These are phyloP conservation scores for Plectranthus barbatus DNA, from an alignment of 257 asterid species.

Conservation along the genomic window DNA sequence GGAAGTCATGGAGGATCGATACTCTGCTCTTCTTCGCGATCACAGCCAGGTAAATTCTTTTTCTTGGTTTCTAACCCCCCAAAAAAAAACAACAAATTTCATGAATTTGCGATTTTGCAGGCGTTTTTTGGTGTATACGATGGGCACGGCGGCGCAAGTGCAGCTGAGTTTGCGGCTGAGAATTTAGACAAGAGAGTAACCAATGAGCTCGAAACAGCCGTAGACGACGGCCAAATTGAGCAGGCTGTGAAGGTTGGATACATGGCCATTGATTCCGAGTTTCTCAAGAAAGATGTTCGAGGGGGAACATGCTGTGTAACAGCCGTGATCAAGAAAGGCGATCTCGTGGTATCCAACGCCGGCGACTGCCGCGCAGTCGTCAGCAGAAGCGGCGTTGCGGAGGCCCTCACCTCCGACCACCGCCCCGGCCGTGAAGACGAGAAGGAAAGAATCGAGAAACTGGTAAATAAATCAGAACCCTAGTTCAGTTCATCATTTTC, in stretches of 20 bases:
- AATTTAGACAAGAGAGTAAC: conserved; percentile 39
- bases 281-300: conserved; percentile 38
- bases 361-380: conserved; percentile 83
- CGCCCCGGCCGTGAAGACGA: conserved; percentile 60
- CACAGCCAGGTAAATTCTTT: conserved; percentile 41
- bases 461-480: conserved; percentile 35
- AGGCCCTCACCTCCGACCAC: conserved; percentile 71
- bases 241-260: conserved; percentile 58
- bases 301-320: conserved; percentile 81
- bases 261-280: conserved; percentile 56
- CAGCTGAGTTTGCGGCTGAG: conserved; percentile 65
- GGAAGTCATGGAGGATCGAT: conserved; percentile 74
- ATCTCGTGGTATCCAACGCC: conserved; percentile 64
- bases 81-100: background rate
- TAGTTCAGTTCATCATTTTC: conserved; percentile 2
- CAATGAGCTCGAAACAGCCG: conserved; percentile 19
- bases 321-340: conserved; percentile 53
- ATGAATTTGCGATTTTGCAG: conserved; percentile 18
- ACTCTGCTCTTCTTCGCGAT: conserved; percentile 43
- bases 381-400: conserved; percentile 57
- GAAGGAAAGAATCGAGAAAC: conserved; percentile 46
- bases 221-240: conserved; percentile 5
- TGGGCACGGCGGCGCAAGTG: conserved; percentile 77
- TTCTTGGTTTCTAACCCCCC: too few relatives aligned
- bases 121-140: conserved; percentile 68